Percentiles rank a stretch among this genome's conserved stretches.
These are phyloP conservation scores for Aspergillus quadrilineatus DNA, from an alignment of 2,329 filamentous ascomycete genomes.

Conservation along the genomic window DNA sequence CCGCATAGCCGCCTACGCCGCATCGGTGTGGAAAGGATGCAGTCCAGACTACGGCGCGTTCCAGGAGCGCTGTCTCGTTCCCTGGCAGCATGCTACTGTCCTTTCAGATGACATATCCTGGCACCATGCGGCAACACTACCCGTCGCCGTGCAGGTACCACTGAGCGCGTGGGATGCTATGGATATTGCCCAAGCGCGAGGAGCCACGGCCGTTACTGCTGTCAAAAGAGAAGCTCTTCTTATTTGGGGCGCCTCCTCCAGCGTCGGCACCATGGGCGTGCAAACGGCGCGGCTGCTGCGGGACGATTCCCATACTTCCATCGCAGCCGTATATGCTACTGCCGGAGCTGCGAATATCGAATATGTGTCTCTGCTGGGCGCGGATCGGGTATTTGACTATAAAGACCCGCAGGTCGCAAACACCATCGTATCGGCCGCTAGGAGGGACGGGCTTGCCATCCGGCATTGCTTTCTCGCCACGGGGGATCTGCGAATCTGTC, in stretches of 20 bases:
- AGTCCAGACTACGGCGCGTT: conserved; percentile 50
- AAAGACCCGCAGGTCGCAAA: conserved; percentile 27
- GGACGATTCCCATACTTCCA: conserved; percentile 31
- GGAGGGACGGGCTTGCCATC: conserved; percentile 38
- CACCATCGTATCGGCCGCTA: conserved; percentile 39
- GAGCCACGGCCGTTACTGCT: conserved; percentile 12
- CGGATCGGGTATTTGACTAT: conserved; percentile 46
- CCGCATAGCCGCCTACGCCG: conserved; percentile 42
- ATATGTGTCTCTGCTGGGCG: conserved; percentile 34
- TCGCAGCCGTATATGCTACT: conserved; percentile 46
- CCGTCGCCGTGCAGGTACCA: conserved; percentile 40
- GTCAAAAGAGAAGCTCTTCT: conserved; percentile 37
- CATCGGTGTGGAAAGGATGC: conserved; percentile 44
- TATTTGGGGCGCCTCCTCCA: conserved; percentile 49
- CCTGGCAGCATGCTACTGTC: conserved; percentile 42
- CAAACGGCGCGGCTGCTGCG: conserved; percentile 41
- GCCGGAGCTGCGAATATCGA: conserved; percentile 34
- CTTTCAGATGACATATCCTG: conserved; percentile 41
- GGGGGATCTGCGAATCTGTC: conserved; percentile 38
- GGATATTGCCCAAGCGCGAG: conserved; percentile 30
- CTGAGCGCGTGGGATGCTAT: conserved; percentile 43
- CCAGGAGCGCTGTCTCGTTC: conserved; percentile 46
- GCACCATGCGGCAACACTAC: conserved; percentile 43
- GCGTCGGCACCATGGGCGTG: conserved; percentile 48
- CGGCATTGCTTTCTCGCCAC: conserved; percentile 46